These are phyloP conservation scores for Termitomyces sp. DNA, from an alignment of 768 basidiomycete species.

Conservation along the genomic window DNA sequence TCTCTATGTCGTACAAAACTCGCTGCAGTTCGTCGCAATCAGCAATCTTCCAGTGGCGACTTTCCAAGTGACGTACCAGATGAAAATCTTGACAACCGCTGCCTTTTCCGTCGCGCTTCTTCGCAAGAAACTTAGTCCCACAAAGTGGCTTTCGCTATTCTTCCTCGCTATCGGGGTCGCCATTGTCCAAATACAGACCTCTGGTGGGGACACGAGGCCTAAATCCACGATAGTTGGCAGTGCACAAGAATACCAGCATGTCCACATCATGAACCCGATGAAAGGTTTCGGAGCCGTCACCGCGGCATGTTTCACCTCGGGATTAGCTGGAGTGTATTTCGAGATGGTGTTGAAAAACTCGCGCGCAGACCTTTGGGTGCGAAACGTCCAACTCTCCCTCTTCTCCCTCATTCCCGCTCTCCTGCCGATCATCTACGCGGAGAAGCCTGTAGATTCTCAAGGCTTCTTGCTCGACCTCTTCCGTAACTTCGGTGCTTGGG, in stretches of 20 bases:
- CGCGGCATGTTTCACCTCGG: conserved; percentile 85
- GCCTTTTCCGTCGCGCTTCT: conserved; percentile 86
- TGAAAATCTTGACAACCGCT: conserved; percentile 97
- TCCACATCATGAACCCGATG: conserved; percentile 76
- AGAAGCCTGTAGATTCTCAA: conserved; percentile 35
- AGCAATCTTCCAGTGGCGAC: conserved; percentile 94
- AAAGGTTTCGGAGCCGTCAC: conserved; percentile 82
- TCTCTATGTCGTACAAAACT: conserved; percentile 94
- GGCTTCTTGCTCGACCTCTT: conserved; percentile 60
- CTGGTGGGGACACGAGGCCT: conserved; percentile 20
- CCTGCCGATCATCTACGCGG: conserved; percentile 64
- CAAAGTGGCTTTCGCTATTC: conserved; percentile 86
- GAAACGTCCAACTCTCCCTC: conserved; percentile 84
- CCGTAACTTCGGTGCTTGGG: conserved; percentile 89
- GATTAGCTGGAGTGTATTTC: conserved; percentile 89
- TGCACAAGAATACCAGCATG: conserved; percentile 56
- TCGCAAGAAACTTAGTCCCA: conserved; percentile 61
- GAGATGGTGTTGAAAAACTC: conserved; percentile 90
- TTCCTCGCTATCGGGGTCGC: conserved; percentile 90
- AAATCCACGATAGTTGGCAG: conserved; percentile 51
- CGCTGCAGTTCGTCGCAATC: conserved; percentile 94
- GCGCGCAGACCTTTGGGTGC: conserved; percentile 82
- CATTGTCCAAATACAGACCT: conserved; percentile 89
- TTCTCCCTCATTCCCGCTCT: conserved; percentile 91
- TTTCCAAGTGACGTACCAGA: conserved; percentile 97